Percentiles rank a stretch among this genome's conserved stretches.
These are phyloP conservation scores for Elaeis guineensis DNA, from an alignment of 176 grass and related monocot species.

Conservation along the genomic window DNA sequence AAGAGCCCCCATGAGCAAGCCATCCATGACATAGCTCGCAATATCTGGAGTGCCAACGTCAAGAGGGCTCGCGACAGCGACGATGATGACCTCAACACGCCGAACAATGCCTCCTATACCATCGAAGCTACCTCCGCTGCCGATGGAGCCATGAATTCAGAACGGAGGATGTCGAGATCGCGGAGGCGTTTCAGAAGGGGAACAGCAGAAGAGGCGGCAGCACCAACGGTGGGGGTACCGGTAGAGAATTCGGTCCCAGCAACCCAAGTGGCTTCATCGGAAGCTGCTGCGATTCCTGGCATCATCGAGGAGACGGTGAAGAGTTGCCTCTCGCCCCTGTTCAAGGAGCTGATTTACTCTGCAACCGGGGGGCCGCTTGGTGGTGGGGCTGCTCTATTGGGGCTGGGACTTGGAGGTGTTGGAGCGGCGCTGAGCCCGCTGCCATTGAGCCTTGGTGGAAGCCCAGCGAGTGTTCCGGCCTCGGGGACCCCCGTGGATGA, in stretches of 20 bases:
- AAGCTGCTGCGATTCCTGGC: conserved; percentile 8
- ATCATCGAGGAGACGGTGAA: conserved; percentile 43
- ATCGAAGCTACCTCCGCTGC: background rate
- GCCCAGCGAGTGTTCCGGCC: background rate
- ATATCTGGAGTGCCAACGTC: conserved; percentile 67
- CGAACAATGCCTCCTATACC: background rate
- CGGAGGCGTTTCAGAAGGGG: conserved; percentile 41
- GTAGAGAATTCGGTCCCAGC: conserved; percentile 29
- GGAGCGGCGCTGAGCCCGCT: conserved; percentile 8
- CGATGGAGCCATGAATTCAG: conserved; percentile 21
- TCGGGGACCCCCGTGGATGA: conserved; percentile 4
- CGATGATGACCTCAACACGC: conserved; percentile 48
- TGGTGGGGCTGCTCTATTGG: conserved; percentile 2
- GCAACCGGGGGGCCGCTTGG: conserved; percentile 22
- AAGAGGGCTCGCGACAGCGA: conserved; percentile 43
- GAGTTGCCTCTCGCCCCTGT: conserved; percentile 50
- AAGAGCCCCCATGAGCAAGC: conserved; percentile 63
- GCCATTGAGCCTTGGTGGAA: conserved; percentile 1
- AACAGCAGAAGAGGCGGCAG: conserved; percentile 30
- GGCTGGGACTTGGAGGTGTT: conserved; percentile 32
- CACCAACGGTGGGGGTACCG: conserved; percentile 5
- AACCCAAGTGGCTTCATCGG: background rate
- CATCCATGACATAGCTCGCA: conserved; percentile 73
- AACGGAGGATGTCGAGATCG: conserved; percentile 33
- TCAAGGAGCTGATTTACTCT: conserved; percentile 67